Evolutionary conservation across 2,329 filamentous ascomycete genomes (phyloP).

Genomic region (Thyridium curvatum): DNA sequence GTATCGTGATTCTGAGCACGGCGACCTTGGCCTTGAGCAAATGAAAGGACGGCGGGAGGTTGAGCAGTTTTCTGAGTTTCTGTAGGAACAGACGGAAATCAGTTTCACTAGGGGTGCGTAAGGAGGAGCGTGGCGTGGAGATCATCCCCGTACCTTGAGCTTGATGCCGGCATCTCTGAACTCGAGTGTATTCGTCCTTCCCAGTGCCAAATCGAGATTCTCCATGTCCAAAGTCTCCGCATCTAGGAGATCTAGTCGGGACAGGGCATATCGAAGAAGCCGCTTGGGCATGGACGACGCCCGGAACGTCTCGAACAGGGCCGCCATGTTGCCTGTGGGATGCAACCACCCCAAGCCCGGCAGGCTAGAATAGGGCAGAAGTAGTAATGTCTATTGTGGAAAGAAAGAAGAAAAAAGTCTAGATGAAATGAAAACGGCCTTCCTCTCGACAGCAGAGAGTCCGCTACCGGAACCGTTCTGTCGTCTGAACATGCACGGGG

Average conservation of each 20-base stretch:
- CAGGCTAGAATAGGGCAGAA: no score
- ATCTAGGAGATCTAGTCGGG: slow-evolving; percentile 79
- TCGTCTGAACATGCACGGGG: no score
- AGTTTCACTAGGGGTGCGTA: slow-evolving; percentile 8
- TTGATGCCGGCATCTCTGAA: slow-evolving; percentile 80
- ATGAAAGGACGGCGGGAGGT: slow-evolving; percentile 66
- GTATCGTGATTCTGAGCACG: slow-evolving; percentile 73
- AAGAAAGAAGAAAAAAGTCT: no score
- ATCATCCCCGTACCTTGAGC: slow-evolving; percentile 53
- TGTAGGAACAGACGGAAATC: slow-evolving; percentile 26
- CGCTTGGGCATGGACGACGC: slow-evolving; percentile 79
- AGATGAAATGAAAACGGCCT: no score
- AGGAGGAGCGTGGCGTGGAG: background rate
- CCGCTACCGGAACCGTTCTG: no score
- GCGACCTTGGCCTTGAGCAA: slow-evolving; percentile 70
- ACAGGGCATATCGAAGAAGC: slow-evolving; percentile 79
- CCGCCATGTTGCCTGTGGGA: slow-evolving; percentile 51
- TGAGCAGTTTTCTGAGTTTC: slow-evolving; percentile 72
- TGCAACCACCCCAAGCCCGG: background rate
- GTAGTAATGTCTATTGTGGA: no score
- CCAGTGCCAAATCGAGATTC: slow-evolving; percentile 76
- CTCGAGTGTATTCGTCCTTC: slow-evolving; percentile 76
- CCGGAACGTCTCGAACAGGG: slow-evolving; percentile 60
- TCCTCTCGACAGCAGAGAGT: no score
- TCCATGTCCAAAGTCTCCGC: slow-evolving; percentile 81